Conservation (phyloP, 2,329 filamentous ascomycete genomes). For the Trichophyton schoenleinii region DNA sequence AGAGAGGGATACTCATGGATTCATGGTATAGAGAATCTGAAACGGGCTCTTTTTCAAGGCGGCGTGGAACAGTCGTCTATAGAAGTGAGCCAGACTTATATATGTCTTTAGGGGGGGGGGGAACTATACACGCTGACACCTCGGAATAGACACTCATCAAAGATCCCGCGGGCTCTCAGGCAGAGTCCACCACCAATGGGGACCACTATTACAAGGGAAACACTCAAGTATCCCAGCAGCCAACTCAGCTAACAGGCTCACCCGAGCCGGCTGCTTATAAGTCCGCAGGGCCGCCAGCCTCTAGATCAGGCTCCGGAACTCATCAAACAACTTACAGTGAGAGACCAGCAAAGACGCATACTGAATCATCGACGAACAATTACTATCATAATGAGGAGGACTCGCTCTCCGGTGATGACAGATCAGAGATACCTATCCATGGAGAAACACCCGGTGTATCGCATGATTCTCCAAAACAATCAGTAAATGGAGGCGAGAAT, state of each 20-base stretch:
- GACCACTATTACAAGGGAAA: not conserved
- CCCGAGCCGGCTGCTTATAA: not conserved
- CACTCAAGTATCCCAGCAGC: not conserved
- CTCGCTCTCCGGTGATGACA: conserved; percentile 18
- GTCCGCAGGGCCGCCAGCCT: not conserved
- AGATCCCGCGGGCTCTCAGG: not conserved
- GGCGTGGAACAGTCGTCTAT: conserved; percentile 40
- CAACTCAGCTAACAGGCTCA: not conserved
- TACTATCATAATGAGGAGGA: conserved; percentile 14
- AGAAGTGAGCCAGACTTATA: conserved; percentile 25
- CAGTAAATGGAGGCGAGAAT: conserved; percentile 10
- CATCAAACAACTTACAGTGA: not conserved
- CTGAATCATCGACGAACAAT: not conserved
- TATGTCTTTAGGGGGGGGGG: not conserved
- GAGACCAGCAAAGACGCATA: not conserved
- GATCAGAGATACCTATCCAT: conserved; percentile 13
- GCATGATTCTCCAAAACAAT: conserved; percentile 12
- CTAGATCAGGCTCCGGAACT: not conserved
- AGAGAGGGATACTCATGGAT: not conserved
- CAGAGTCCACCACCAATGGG: not conserved
- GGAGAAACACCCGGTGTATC: conserved; percentile 13
- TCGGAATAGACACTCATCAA: conserved; percentile 4
- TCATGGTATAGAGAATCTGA: conserved; percentile 31
- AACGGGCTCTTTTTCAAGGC: conserved; percentile 37
- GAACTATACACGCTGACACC: conserved; percentile 10